Evolutionary conservation across 2,329 filamentous ascomycete genomes (phyloP).

Genomic region (Knufia fluminis): DNA sequence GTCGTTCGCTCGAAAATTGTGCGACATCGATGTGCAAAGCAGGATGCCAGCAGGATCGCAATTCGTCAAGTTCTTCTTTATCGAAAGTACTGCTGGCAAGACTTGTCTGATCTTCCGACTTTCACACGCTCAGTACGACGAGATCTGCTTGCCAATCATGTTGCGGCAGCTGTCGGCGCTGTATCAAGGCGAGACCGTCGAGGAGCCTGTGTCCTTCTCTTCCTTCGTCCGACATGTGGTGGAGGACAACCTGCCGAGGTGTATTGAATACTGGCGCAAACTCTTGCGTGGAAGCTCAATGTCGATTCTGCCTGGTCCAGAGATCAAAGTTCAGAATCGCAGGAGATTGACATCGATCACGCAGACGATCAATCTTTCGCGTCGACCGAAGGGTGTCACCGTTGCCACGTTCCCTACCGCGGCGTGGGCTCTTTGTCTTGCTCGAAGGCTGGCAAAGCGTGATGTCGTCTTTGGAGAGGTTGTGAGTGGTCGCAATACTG

Average conservation of each 20-base stretch:
- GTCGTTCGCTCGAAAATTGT: constrained; percentile 45
- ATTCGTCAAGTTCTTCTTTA: constrained; percentile 52
- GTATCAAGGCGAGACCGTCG: constrained; percentile 34
- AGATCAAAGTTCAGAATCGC: neutral
- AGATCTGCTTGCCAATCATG: constrained; percentile 55
- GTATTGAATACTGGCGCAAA: constrained; percentile 52
- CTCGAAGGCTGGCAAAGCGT: constrained; percentile 41
- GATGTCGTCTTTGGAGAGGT: constrained; percentile 61
- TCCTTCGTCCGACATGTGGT: constrained; percentile 35
- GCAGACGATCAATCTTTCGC: constrained; percentile 34
- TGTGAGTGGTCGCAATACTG: constrained; percentile 54
- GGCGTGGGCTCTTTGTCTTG: constrained; percentile 56
- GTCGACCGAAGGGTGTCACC: constrained; percentile 48
- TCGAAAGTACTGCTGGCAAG: constrained; percentile 34
- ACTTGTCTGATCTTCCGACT: constrained; percentile 48
- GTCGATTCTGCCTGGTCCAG: constrained; percentile 19
- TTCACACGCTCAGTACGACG: constrained; percentile 62
- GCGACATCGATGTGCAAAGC: constrained; percentile 47
- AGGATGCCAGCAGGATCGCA: constrained; percentile 50
- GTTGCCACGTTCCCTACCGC: constrained; percentile 58
- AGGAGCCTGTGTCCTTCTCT: constrained; percentile 36
- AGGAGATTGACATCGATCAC: constrained; percentile 10
- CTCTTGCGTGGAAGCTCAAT: constrained; percentile 50
- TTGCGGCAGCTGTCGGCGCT: constrained; percentile 51
- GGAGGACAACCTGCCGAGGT: constrained; percentile 29